Conservation (phyloP, 2,329 filamentous ascomycete genomes). For the Aureobasidium sp. region DNA sequence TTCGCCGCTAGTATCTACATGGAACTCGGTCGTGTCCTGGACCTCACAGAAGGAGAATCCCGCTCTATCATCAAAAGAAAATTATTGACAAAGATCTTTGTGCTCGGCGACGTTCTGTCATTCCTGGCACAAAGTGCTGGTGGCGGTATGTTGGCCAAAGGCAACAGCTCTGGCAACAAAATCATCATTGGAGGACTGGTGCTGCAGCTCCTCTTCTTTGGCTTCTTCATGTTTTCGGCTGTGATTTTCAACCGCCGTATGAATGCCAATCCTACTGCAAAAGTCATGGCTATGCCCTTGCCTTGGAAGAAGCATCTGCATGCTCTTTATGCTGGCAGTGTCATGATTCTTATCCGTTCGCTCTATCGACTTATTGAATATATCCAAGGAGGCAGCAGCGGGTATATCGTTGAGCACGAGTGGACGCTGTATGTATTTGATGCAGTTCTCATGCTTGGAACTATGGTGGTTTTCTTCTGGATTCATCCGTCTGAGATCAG, state of each 20-base stretch:
- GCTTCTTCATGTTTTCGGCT: conserved; percentile 47
- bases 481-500: conserved; percentile 1
- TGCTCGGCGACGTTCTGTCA: conserved; percentile 47
- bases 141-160: conserved; percentile 32
- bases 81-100: conserved; percentile 50
- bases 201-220: conserved; percentile 53
- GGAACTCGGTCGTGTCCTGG: conserved; percentile 41
- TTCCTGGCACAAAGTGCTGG: conserved; percentile 47
- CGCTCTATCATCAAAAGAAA: conserved; percentile 37
- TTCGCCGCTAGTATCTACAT: conserved; percentile 49
- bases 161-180: conserved; percentile 39
- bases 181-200: conserved; percentile 52
- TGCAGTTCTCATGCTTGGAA: conserved; percentile 34
- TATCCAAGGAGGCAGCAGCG: conserved; percentile 33
- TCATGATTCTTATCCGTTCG: conserved; percentile 41
- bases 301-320: conserved; percentile 31
- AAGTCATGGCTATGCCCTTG: conserved; percentile 23
- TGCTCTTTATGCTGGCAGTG: conserved; percentile 34
- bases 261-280: neutral
- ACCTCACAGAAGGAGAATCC: conserved; percentile 35
- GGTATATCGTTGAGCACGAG: conserved; percentile 38
- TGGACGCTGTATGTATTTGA: conserved; percentile 42
- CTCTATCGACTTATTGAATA: conserved; percentile 46
- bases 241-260: conserved; percentile 45
- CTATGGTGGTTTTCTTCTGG: conserved; percentile 21